Evolutionary conservation across 306 rosid genomes (phyloP), one percentile per base, ranked within the genome.

Genomic region (Crotalaria pallida): DNA sequence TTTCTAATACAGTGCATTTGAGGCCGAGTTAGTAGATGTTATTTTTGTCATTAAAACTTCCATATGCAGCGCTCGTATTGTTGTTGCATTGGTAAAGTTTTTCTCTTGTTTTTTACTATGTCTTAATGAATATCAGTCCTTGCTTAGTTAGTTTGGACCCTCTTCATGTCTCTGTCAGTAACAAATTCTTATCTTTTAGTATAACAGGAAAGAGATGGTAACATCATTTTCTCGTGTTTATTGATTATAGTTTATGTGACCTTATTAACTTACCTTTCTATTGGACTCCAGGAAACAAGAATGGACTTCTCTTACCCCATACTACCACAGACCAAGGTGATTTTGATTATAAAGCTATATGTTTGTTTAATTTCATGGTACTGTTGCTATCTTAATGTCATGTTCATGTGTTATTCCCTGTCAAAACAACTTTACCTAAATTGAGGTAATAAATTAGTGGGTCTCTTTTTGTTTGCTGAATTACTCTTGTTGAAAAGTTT

Each of bases 311-410:
- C 19, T 69, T 92, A 77, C 96, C 98, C 11, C 98, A 89, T 81
- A 88, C 85, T 58, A 88, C 96, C 51, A 89, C 98, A 8, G 96
- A 92, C 75, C 98, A 89, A 86, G 98, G 96, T 84, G 34, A 47
- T 61, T 77, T 23, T 1, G 0, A 11, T 24, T 45, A n/a, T n/a
- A n/a, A n/a, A n/a, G n/a, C n/a, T n/a, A n/a, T n/a, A n/a, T n/a
- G n/a, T n/a, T n/a, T n/a, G n/a, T n/a, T n/a, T n/a, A n/a, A n/a
- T n/a, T n/a, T n/a, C n/a, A n/a, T n/a, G n/a, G n/a, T n/a, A n/a
- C n/a, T n/a, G n/a, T n/a, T n/a, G n/a, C n/a, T n/a, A n/a, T n/a
- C n/a, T n/a, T n/a, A n/a, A n/a, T n/a, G n/a, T n/a, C n/a, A n/a
- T n/a, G n/a, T n/a, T n/a, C n/a, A n/a, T n/a, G n/a, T n/a, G n/a